Conservation (phyloP, 768 basidiomycete genomes). For the Boletus barrowsii region DNA sequence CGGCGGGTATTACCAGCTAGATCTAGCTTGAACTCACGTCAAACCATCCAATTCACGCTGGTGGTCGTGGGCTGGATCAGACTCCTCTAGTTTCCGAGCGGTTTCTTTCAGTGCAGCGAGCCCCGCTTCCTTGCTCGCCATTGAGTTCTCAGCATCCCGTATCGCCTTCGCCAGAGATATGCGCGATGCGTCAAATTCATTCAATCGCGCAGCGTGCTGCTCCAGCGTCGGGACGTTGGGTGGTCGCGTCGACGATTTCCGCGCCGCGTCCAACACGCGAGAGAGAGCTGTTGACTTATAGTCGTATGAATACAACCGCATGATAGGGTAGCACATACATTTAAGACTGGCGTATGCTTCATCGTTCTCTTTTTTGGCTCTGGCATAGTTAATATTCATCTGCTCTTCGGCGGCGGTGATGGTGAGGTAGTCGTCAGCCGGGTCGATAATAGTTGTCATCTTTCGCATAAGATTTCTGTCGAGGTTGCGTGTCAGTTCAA, state of each 20-base stretch:
- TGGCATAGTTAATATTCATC: conserved; percentile 54
- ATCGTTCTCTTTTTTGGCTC: conserved; percentile 64
- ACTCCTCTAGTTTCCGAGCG: conserved; percentile 55
- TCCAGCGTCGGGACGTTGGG: conserved; percentile 64
- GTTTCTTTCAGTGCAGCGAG: conserved; percentile 66
- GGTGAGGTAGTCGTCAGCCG: conserved; percentile 74
- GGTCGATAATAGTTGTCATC: conserved; percentile 71
- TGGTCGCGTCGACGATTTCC: conserved; percentile 67
- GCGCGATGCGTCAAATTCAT: conserved; percentile 61
- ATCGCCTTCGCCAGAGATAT: conserved; percentile 72
- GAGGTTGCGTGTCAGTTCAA: conserved; percentile 2
- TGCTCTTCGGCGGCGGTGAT: conserved; percentile 73
- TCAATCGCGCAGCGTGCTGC: conserved; percentile 56
- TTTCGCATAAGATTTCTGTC: conserved; percentile 63
- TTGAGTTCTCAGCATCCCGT: conserved; percentile 62
- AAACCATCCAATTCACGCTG: conserved; percentile 66
- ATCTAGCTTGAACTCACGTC: conserved; percentile 43
- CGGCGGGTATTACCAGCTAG: not conserved
- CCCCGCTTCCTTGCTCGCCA: conserved; percentile 69
- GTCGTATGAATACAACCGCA: not conserved
- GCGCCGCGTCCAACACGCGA: conserved; percentile 63
- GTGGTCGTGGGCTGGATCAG: conserved; percentile 72
- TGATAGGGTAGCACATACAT: conserved; percentile 36
- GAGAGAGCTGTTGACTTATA: conserved; percentile 49
- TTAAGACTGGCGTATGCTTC: conserved; percentile 63